Evolutionary conservation across 805 yeast genomes (phyloP).

Genomic region (Diddensiella caesifluorescens): DNA sequence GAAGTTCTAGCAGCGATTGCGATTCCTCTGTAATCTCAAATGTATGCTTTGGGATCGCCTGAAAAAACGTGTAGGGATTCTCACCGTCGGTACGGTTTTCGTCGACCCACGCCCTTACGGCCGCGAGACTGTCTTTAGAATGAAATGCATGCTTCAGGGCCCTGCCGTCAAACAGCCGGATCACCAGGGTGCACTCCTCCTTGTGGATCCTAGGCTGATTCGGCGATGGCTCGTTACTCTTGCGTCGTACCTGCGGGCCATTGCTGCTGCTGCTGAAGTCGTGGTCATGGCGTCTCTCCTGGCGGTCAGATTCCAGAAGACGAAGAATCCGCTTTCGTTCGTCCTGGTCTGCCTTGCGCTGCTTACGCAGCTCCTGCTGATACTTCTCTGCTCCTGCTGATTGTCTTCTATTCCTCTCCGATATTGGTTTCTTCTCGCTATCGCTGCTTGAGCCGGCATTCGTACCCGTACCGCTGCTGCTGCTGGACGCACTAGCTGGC

Average conservation of each 20-base stretch:
- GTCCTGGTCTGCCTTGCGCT: slow-evolving; percentile 27
- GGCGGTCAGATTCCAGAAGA: slow-evolving; percentile 48
- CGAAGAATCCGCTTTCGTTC: slow-evolving; percentile 54
- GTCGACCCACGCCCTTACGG: slow-evolving; percentile 61
- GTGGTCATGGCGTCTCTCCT: slow-evolving; percentile 37
- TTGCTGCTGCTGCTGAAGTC: too few relatives aligned
- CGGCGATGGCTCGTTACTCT: too few relatives aligned
- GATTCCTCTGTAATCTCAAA: slow-evolving; percentile 61
- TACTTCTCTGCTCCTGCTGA: slow-evolving; percentile 2
- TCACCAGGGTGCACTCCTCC: slow-evolving; percentile 42
- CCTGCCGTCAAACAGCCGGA: slow-evolving; percentile 64
- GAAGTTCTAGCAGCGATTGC: slow-evolving; percentile 46
- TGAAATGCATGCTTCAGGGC: slow-evolving; percentile 49
- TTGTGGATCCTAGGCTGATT: slow-evolving; percentile 15
- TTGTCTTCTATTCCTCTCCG: not conserved
- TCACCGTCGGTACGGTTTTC: slow-evolving; percentile 44
- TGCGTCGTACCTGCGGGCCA: not conserved
- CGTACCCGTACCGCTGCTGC: not conserved
- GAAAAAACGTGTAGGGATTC: slow-evolving; percentile 46
- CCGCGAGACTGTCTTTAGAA: slow-evolving; percentile 41
- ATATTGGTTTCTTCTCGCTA: not conserved
- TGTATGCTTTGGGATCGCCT: slow-evolving; percentile 54
- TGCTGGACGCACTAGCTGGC: not conserved
- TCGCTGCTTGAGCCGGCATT: not conserved
- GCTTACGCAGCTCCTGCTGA: slow-evolving; percentile 11